Conservation (phyloP, 805 yeast genomes). For the Metschnikowia gruessii region DNA sequence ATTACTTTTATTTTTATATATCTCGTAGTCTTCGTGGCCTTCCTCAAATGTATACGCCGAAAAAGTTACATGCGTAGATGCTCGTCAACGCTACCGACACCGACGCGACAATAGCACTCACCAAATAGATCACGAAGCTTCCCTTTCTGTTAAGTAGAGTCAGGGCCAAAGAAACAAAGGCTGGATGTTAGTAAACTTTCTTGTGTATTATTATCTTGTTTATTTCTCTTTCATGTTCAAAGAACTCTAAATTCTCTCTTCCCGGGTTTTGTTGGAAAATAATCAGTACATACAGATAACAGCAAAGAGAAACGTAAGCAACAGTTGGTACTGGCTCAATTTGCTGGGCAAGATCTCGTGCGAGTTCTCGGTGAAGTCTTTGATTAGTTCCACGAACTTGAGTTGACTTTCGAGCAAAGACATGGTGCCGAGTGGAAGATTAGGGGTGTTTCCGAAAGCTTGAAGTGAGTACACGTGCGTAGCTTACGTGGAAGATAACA, state of each 20-base stretch:
- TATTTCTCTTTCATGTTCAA: too few relatives aligned
- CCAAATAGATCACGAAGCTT: constrained; percentile 21
- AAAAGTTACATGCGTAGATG: constrained; percentile 38
- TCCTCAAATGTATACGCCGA: constrained; percentile 41
- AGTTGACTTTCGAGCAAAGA: constrained; percentile 5
- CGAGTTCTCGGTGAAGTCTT: constrained; percentile 13
- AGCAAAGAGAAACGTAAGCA: constrained; percentile 15
- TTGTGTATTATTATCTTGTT: too few relatives aligned
- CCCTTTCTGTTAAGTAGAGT: constrained; percentile 19
- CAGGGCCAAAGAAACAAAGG: constrained; percentile 18
- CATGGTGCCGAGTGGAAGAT: constrained; percentile 1
- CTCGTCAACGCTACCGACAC: constrained; percentile 37
- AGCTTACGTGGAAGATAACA: constrained; percentile 6
- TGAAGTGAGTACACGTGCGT: constrained; percentile 1
- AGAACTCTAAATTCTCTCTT: too few relatives aligned
- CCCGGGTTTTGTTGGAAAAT: background rate
- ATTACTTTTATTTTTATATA: background rate
- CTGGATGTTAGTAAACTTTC: constrained; percentile 15
- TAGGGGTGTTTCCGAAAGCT: background rate
- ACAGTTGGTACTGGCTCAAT: constrained; percentile 14
- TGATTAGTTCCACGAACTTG: constrained; percentile 12
- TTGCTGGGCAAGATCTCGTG: constrained; percentile 15
- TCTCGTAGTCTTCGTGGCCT: background rate
- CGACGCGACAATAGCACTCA: constrained; percentile 35
- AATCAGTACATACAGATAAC: constrained; percentile 16